These are phyloP conservation scores for Blastobotrys mokoenaii DNA, from an alignment of 805 yeast species.

Conservation along the genomic window DNA sequence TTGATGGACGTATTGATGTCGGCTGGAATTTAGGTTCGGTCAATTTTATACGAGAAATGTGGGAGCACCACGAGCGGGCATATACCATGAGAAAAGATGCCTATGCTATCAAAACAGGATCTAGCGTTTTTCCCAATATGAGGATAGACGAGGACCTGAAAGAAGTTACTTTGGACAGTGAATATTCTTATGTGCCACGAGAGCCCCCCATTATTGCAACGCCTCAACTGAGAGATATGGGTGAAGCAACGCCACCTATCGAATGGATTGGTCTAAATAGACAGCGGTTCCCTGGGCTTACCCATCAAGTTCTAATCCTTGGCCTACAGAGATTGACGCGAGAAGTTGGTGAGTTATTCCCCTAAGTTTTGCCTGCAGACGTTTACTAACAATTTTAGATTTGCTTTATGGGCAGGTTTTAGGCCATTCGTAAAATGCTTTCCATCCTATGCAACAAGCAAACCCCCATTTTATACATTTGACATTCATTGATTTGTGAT, in stretches of 20 bases:
- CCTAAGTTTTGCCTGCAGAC: neutral
- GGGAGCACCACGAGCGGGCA: conserved; percentile 75
- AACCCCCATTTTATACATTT: too few species aligned
- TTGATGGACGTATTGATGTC: conserved; percentile 85
- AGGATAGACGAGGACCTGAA: conserved; percentile 35
- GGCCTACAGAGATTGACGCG: conserved; percentile 65
- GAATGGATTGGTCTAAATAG: conserved; percentile 98
- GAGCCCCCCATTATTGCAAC: conserved; percentile 77
- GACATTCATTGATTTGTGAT: too few species aligned
- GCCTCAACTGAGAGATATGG: conserved; percentile 83
- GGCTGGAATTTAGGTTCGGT: conserved; percentile 93
- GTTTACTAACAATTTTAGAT: conserved; percentile 8
- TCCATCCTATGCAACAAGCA: too few species aligned
- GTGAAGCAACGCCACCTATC: conserved; percentile 95
- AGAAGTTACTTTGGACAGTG: conserved; percentile 39
- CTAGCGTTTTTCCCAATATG: conserved; percentile 19
- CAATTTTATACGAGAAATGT: conserved; percentile 85
- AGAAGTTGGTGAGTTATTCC: conserved; percentile 40
- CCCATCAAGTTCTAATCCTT: conserved; percentile 73
- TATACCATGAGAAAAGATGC: conserved; percentile 50
- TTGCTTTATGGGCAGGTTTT: conserved; percentile 12
- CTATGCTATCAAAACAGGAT: conserved; percentile 28
- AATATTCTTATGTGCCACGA: conserved; percentile 46
- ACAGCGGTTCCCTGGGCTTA: conserved; percentile 71
- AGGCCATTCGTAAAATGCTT: conserved; percentile 9